Conservation (phyloP, 1,284 basidiomycete genomes). For the Cryptococcus neoformans region DNA sequence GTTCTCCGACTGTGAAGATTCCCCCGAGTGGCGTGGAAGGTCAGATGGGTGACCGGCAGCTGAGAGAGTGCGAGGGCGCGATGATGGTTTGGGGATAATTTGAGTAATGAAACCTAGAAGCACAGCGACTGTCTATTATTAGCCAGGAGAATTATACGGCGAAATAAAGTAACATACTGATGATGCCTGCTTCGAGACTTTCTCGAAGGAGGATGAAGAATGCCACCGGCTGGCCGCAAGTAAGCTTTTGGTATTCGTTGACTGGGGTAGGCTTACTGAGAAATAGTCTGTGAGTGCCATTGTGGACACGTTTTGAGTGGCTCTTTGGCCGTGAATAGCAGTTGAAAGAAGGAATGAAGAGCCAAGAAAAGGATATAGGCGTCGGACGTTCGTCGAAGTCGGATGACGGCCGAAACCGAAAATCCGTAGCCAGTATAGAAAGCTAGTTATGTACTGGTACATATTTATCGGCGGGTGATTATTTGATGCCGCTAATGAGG, state of each 20-base stretch:
- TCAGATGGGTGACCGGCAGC: not conserved
- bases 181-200: constrained; percentile 82
- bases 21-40: constrained; percentile 5
- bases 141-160: not conserved
- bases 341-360: not conserved
- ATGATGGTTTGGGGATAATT: constrained; percentile 50
- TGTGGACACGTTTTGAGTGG: not conserved
- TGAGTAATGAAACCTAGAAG: constrained; percentile 80
- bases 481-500: too few species aligned
- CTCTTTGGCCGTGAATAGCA: not conserved
- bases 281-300: constrained; percentile 20
- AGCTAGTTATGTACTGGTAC: too few species aligned
- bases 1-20: not conserved
- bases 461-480: too few species aligned
- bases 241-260: not conserved
- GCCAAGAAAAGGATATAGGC: not conserved
- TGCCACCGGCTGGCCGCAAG: constrained; percentile 27
- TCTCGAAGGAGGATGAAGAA: constrained; percentile 84
- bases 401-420: not conserved
- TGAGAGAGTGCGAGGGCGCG: constrained; percentile 10
- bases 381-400: not conserved
- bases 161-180: constrained; percentile 54
- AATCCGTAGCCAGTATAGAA: too few species aligned
- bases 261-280: constrained; percentile 3
- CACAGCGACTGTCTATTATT: constrained; percentile 57